Percentiles rank a stretch among this genome's conserved stretches.
Evolutionary conservation across 2,329 filamentous ascomycete species (phyloP).

Genomic region (Colletotrichum filicis): DNA sequence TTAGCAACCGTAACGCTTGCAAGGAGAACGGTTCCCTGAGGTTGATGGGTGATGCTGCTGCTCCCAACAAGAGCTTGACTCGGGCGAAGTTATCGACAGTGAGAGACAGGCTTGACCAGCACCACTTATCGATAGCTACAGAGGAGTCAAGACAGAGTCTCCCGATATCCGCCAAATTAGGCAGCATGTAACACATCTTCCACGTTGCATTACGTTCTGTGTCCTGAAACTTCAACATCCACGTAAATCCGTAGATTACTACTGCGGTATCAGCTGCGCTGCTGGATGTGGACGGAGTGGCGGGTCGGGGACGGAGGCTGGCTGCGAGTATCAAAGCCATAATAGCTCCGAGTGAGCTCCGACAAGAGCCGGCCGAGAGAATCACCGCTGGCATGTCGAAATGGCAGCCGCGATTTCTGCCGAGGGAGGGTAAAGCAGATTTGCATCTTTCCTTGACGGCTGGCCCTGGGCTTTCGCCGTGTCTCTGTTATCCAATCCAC

Average conservation of each 20-base stretch:
- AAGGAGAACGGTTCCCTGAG: neutral
- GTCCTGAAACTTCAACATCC: constrained; percentile 25
- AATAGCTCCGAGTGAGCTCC: constrained; percentile 16
- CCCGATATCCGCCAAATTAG: constrained; percentile 8
- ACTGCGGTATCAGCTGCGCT: too few relatives aligned
- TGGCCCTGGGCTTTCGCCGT: neutral
- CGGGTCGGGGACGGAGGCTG: neutral
- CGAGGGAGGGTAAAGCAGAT: neutral
- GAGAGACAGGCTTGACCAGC: constrained; percentile 3
- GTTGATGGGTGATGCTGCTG: constrained; percentile 13
- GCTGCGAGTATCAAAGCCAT: constrained; percentile 6
- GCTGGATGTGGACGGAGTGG: neutral
- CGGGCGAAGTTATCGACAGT: constrained; percentile 1
- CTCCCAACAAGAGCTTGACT: constrained; percentile 29
- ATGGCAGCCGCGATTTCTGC: constrained; percentile 1
- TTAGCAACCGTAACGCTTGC: constrained; percentile 3
- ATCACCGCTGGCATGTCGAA: neutral
- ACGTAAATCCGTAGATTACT: neutral
- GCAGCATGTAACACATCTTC: constrained; percentile 1
- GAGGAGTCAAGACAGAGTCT: neutral
- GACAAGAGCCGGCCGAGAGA: constrained; percentile 10
- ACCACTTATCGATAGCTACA: constrained; percentile 4
- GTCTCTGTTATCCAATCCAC: constrained; percentile 6
- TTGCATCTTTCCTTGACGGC: neutral
- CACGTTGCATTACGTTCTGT: constrained; percentile 12